Evolutionary conservation across 352 stramenopile species (phyloP).

Genomic region (Pythium monospermum): DNA sequence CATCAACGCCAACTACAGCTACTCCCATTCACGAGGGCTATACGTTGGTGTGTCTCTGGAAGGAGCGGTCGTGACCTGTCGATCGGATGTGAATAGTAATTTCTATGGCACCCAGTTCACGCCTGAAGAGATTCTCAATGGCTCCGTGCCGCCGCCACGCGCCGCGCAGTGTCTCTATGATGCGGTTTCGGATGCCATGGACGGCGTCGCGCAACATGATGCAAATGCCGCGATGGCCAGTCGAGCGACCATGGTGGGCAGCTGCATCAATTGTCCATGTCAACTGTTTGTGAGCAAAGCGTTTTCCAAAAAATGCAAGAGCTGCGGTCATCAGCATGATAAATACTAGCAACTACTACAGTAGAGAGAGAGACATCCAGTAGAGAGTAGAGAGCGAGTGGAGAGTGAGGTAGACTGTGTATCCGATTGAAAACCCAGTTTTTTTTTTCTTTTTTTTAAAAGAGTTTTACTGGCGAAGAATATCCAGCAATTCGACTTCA

Average conservation of each 20-base stretch:
- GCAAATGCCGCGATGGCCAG: constrained; percentile 17
- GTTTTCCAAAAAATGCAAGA: constrained; percentile 80
- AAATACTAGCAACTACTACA: no score
- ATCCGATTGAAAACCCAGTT: neutral
- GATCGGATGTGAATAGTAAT: constrained; percentile 92
- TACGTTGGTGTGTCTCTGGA: constrained; percentile 93
- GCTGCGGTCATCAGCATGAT: constrained; percentile 52
- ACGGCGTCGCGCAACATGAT: constrained; percentile 60
- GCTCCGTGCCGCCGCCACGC: constrained; percentile 44
- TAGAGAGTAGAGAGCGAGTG: no score
- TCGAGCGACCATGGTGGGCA: constrained; percentile 17
- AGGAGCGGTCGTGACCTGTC: constrained; percentile 87
- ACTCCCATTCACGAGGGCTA: constrained; percentile 89
- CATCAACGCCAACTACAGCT: constrained; percentile 92
- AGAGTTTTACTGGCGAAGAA: constrained; percentile 23
- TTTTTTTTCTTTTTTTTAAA: neutral
- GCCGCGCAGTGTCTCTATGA: constrained; percentile 76
- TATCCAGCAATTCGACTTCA: constrained; percentile 91
- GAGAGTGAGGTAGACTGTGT: neutral
- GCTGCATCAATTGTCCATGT: constrained; percentile 52
- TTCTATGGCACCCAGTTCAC: constrained; percentile 90
- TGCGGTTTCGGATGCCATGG: constrained; percentile 67
- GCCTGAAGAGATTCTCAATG: constrained; percentile 71
- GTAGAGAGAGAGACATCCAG: no score
- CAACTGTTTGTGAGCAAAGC: constrained; percentile 51